Evolutionary conservation across 176 grass and related monocot species (phyloP), one percentile per base, ranked within the genome.

Genomic region (Saccharum officinarum): DNA sequence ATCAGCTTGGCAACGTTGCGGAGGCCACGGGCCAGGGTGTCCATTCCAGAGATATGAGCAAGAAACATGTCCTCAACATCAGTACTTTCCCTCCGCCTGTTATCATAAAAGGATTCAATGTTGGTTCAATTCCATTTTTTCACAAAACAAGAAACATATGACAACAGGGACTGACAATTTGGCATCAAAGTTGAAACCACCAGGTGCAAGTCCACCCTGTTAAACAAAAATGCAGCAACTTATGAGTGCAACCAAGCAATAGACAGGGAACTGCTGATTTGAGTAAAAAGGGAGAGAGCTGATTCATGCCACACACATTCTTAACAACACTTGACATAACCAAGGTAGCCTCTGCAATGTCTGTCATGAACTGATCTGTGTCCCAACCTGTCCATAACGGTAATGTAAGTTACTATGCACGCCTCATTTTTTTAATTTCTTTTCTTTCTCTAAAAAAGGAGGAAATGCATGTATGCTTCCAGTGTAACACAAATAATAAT

Each of bases 141-240:
- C 36, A 69, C 5, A 17, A 30, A 50, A 73, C 57, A 78, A 86
- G 33, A 82, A 78, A 13, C 25, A 77, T 62, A 60, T 80, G 23
- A 38, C 15, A 75, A 8, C n/a, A 28, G 34, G 81, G 45, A 85
- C 91, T 67, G 18, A 98, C 97, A 98, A 87, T 89, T 98, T 96
- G 26, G 97, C 93, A 79, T 98, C 97, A 2, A 98, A 98, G 88
- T 98, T 98, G 83, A 98, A 98, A 81, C 93, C 93, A 84, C 97
- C 97, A 88, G 97, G 93, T 57, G 93, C 93, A 82, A 98, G 89
- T 78, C 97, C 93, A 82, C 90, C 97, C 97, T 98, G 84, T 67
- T 57, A 81, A 71, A 47, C 4, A 17, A 60, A 88, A 74, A 38
- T 18, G 80, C 15, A 67, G 5, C 38, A 61, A 62, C 22, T 79